phyloP scores from a whole-genome alignment of 495 filamentous ascomycete species.

The Daldinia childiae region DNA sequence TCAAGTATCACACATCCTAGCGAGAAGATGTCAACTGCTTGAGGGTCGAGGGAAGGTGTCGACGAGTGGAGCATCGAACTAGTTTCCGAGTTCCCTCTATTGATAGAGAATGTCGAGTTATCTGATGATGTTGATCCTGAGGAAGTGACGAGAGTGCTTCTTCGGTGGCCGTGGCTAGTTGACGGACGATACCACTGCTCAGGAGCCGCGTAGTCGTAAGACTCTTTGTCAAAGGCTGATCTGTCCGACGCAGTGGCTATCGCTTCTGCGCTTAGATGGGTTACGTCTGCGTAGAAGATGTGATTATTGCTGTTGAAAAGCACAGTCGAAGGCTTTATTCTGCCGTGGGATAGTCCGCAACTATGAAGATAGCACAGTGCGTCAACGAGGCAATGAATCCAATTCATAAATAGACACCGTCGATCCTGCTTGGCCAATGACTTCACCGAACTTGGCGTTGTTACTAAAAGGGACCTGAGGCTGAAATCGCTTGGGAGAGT shows the following conservation, averaged over 20 bases:
- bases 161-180: conserved; percentile 42
- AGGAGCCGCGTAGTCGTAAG: conserved; percentile 88
- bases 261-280: conserved; percentile 61
- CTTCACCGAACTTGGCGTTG: conserved; percentile 72
- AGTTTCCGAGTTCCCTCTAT: conserved; percentile 42
- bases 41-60: conserved; percentile 54
- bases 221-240: conserved; percentile 72
- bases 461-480: conserved; percentile 80
- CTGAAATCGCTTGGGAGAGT: conserved; percentile 77
- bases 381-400: conserved; percentile 87
- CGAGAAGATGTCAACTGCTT: conserved; percentile 78
- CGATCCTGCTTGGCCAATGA: conserved; percentile 75
- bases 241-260: conserved; percentile 52
- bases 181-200: conserved; percentile 73
- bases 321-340: conserved; percentile 84
- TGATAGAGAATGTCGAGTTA: conserved; percentile 50
- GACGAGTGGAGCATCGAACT: conserved; percentile 47
- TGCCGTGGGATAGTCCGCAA: conserved; percentile 76
- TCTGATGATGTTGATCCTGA: conserved; percentile 46
- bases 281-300: conserved; percentile 78
- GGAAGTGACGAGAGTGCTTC: conserved; percentile 46
- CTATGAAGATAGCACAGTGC: conserved; percentile 80
- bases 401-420: conserved; percentile 74
- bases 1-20: conserved; percentile 76
- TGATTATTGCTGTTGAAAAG: conserved; percentile 75